A percentile compares a stretch with the other conserved stretches of the same genome.
phyloP scores from a whole-genome alignment of 306 rosid species.

The Trichosanthes cucumerina region DNA sequence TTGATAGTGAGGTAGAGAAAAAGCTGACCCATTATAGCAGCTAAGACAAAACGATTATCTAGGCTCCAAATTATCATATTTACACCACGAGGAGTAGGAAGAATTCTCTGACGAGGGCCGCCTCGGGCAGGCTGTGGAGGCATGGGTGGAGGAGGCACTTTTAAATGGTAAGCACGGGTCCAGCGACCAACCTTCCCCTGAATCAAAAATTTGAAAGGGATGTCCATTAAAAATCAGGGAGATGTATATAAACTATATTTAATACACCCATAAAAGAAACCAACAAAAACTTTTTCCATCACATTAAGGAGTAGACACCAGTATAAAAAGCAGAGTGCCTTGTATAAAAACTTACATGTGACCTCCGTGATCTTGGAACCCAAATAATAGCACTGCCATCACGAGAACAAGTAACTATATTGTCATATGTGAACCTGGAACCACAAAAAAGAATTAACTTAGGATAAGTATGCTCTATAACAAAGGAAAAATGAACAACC shows the following conservation, averaged over 20 bases:
- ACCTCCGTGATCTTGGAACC: slow-evolving; percentile 89
- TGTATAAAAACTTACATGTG: slow-evolving; percentile 53
- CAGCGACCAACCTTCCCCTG: slow-evolving; percentile 96
- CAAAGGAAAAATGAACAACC: not conserved
- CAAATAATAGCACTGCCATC: slow-evolving; percentile 99
- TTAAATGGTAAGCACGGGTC: slow-evolving; percentile 92
- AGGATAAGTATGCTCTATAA: not conserved
- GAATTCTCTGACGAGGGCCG: slow-evolving; percentile 93
- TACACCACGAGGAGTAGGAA: slow-evolving; percentile 99
- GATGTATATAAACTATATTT: not conserved
- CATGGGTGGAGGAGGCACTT: slow-evolving; percentile 99
- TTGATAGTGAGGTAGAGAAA: slow-evolving; percentile 6
- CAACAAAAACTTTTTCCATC: not conserved
- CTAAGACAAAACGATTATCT: slow-evolving; percentile 98
- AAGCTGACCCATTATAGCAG: slow-evolving; percentile 91
- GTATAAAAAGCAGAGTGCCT: slow-evolving; percentile 10
- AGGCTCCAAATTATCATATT: slow-evolving; percentile 99
- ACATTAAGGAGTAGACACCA: not conserved
- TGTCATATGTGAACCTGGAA: slow-evolving; percentile 88
- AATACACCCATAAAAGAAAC: not conserved
- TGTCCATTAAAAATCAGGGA: slow-evolving; percentile 12
- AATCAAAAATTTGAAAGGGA: slow-evolving; percentile 12
- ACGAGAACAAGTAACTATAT: slow-evolving; percentile 97
- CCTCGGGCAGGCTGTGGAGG: slow-evolving; percentile 92
- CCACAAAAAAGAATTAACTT: slow-evolving; percentile 6